phyloP scores from a whole-genome alignment of 1,139 yeast species.

The Suhomyces wounanorum region DNA sequence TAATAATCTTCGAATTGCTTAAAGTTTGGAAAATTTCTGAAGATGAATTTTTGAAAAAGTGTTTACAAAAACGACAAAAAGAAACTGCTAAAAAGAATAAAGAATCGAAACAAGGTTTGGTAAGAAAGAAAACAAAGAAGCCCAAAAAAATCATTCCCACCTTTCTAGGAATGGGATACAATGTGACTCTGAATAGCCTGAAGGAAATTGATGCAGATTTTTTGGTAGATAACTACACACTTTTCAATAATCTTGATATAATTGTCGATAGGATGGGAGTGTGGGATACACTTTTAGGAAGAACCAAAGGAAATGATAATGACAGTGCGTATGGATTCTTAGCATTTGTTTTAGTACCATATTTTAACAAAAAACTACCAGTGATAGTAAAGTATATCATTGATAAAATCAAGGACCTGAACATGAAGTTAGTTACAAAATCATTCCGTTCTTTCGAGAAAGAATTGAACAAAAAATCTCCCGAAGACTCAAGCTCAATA shows the following conservation, averaged over 20 bases:
- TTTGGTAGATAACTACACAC: conserved; percentile 15
- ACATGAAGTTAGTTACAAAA: conserved; percentile 30
- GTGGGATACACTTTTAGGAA: conserved; percentile 52
- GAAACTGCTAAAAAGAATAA: conserved; percentile 28
- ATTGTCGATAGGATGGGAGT: conserved; percentile 56
- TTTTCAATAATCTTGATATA: conserved; percentile 37
- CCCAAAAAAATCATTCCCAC: conserved; percentile 40
- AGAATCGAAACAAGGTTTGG: conserved; percentile 34
- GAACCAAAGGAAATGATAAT: conserved; percentile 29
- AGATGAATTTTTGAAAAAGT: conserved; percentile 25
- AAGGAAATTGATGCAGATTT: background rate
- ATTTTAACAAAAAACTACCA: conserved; percentile 53
- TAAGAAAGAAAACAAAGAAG: conserved; percentile 31
- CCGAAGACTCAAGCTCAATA: background rate
- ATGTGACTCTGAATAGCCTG: conserved; percentile 9
- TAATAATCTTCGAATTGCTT: conserved; percentile 54
- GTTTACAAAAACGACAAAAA: conserved; percentile 24
- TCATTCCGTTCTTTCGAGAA: conserved; percentile 16
- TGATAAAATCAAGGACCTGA: conserved; percentile 51
- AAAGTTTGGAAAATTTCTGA: conserved; percentile 29
- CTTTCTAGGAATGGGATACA: conserved; percentile 44
- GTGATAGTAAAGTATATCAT: conserved; percentile 48
- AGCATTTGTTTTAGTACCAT: conserved; percentile 56
- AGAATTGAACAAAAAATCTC: conserved; percentile 9
- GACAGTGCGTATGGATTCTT: conserved; percentile 51